These are phyloP conservation scores for Albophoma yamanashiensis DNA, from an alignment of 2,329 filamentous ascomycete genomes.

Conservation along the genomic window DNA sequence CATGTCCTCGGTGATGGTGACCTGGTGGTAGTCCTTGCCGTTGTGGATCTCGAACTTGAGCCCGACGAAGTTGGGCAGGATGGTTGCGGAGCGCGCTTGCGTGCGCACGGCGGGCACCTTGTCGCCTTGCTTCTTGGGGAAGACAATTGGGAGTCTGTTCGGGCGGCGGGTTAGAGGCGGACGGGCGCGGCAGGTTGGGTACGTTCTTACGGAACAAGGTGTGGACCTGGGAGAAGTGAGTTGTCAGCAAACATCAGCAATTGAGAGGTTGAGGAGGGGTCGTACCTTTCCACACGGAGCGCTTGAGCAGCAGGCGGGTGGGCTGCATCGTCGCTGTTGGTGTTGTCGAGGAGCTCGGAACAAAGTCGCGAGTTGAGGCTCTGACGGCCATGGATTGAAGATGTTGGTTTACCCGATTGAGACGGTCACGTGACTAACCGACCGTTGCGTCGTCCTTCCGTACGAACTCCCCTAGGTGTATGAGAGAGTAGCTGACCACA, in stretches of 20 bases:
- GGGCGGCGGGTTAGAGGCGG: not conserved
- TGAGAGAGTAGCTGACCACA: not conserved
- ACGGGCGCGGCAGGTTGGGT: not conserved
- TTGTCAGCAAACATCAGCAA: not conserved
- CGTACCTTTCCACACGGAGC: conserved; percentile 83
- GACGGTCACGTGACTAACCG: not conserved
- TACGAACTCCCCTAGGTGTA: no score
- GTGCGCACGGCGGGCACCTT: conserved; percentile 67
- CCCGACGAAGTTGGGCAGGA: conserved; percentile 86
- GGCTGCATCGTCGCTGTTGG: conserved; percentile 46
- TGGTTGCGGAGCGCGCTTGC: conserved; percentile 77
- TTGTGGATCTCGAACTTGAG: conserved; percentile 86
- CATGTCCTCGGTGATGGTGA: conserved; percentile 88
- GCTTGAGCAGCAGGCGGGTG: conserved; percentile 56
- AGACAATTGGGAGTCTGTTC: conserved; percentile 51
- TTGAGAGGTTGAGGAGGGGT: not conserved
- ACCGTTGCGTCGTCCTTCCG: not conserved
- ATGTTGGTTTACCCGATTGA: not conserved
- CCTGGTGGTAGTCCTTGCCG: conserved; percentile 75
- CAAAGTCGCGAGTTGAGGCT: not conserved
- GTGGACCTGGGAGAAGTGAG: conserved; percentile 30
- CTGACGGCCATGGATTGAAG: not conserved
- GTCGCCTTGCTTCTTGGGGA: conserved; percentile 47
- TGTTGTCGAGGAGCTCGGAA: not conserved
- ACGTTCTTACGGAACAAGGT: conserved; percentile 40